phyloP scores from a whole-genome alignment of 202 grass and related monocot genomes.

The Schoenoplectus tabernaemontani region DNA sequence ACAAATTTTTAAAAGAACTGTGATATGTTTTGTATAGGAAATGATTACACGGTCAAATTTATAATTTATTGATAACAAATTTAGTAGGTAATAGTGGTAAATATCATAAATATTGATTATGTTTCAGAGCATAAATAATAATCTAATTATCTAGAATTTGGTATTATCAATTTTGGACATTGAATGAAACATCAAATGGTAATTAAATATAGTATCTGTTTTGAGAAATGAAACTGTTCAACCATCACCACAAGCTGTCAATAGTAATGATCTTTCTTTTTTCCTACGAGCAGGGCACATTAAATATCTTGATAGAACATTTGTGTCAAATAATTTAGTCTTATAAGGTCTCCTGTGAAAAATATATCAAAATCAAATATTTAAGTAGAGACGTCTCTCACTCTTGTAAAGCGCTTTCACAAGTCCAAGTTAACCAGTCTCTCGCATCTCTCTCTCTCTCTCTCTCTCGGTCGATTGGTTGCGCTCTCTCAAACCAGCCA shows the following conservation, averaged over 20 bases:
- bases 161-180: too few relatives aligned
- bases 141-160: too few relatives aligned
- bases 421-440: background rate
- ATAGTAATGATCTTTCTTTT: too few relatives aligned
- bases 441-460: background rate
- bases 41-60: too few relatives aligned
- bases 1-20: background rate
- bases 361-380: background rate
- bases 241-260: too few relatives aligned
- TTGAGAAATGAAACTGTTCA: too few relatives aligned
- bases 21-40: background rate
- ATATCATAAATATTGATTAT: background rate
- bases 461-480: background rate
- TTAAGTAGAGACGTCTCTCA: background rate
- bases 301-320: background rate
- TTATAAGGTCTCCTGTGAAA: background rate
- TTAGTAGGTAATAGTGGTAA: background rate
- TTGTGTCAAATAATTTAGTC: background rate
- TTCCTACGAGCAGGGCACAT: background rate
- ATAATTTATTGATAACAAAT: background rate
- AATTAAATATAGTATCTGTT: too few relatives aligned
- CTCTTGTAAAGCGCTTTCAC: constrained; percentile 1
- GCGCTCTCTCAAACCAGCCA: background rate
- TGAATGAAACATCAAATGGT: too few relatives aligned
- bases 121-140: too few relatives aligned